A percentile compares a stretch with the other conserved stretches of the same genome.
Conservation (phyloP, 2,329 filamentous ascomycete species). For the Ophiostoma angusticollis region DNA sequence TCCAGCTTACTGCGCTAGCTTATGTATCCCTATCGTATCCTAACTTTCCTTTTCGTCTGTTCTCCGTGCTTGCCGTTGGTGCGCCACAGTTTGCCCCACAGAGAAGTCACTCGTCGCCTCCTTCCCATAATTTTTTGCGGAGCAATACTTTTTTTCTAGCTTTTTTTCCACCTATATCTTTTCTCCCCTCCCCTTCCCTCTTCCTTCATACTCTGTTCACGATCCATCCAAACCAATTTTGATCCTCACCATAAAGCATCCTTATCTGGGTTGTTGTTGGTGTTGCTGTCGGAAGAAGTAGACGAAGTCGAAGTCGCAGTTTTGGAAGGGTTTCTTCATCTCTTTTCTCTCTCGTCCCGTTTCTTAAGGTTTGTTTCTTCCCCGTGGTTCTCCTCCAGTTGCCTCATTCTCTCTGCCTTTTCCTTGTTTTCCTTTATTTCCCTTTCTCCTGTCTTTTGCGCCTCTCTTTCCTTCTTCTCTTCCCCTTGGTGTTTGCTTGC, state of each 20-base stretch:
- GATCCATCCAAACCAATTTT: constrained; percentile 9
- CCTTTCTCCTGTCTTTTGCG: neutral
- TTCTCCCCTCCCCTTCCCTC: constrained; percentile 13
- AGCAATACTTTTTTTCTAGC: constrained; percentile 4
- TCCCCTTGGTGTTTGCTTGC: too few relatives aligned
- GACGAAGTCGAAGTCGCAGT: constrained; percentile 14
- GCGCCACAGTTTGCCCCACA: too few relatives aligned
- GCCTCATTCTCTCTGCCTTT: neutral
- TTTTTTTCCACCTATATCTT: constrained; percentile 8
- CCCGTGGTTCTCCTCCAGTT: neutral
- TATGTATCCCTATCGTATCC: too few relatives aligned
- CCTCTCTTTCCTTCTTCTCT: neutral
- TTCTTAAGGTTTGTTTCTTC: constrained; percentile 2
- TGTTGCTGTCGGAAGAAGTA: constrained; percentile 16
- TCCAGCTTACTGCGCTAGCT: too few relatives aligned
- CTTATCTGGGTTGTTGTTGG: constrained; percentile 15
- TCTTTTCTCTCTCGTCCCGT: constrained; percentile 6
- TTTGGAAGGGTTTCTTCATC: constrained; percentile 8
- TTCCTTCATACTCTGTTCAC: constrained; percentile 12
- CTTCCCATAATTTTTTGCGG: constrained; percentile 5
- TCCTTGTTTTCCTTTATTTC: neutral
- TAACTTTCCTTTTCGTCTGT: neutral
- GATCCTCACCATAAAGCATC: constrained; percentile 9
- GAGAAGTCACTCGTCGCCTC: constrained; percentile 6
- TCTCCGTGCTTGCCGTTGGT: constrained; percentile 5